These are phyloP conservation scores for Oryza meridionalis DNA, from an alignment of 176 grass and related monocot genomes.

Conservation along the genomic window DNA sequence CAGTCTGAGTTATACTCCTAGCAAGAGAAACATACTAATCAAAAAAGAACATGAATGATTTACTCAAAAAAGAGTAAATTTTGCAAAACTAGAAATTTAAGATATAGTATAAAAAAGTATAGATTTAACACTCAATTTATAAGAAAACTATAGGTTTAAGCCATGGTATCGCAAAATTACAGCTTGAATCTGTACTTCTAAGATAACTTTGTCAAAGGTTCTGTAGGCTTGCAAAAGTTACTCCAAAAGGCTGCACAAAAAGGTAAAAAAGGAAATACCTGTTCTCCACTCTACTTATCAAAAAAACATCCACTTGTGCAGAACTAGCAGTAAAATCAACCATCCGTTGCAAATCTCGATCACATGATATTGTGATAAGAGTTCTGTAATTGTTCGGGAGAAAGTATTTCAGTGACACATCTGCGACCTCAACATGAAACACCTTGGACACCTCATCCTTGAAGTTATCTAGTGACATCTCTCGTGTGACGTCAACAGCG, in stretches of 20 bases:
- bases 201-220: not conserved
- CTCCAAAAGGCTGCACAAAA: slow-evolving; percentile 11
- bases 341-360: slow-evolving; percentile 94
- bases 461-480: slow-evolving; percentile 72
- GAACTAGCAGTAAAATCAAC: slow-evolving; percentile 83
- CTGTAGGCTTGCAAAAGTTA: not conserved
- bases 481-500: slow-evolving; percentile 70
- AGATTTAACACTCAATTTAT: not conserved
- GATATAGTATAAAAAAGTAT: not conserved
- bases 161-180: not conserved
- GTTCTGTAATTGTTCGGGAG: slow-evolving; percentile 86
- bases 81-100: not conserved
- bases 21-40: slow-evolving; percentile 13
- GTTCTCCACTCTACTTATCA: slow-evolving; percentile 84
- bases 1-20: slow-evolving; percentile 68
- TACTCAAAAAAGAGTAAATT: not conserved
- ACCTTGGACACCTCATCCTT: slow-evolving; percentile 77
- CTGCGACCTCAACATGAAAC: slow-evolving; percentile 73
- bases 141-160: not conserved
- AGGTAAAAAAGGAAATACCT: slow-evolving; percentile 45
- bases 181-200: not conserved
- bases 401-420: slow-evolving; percentile 89
- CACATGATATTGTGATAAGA: slow-evolving; percentile 85
- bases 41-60: slow-evolving; percentile 21
- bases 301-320: slow-evolving; percentile 74